Base-by-base conservation (phyloP, 2,329 filamentous ascomycete species). In the Pseudogymnoascus sp. region DNA sequence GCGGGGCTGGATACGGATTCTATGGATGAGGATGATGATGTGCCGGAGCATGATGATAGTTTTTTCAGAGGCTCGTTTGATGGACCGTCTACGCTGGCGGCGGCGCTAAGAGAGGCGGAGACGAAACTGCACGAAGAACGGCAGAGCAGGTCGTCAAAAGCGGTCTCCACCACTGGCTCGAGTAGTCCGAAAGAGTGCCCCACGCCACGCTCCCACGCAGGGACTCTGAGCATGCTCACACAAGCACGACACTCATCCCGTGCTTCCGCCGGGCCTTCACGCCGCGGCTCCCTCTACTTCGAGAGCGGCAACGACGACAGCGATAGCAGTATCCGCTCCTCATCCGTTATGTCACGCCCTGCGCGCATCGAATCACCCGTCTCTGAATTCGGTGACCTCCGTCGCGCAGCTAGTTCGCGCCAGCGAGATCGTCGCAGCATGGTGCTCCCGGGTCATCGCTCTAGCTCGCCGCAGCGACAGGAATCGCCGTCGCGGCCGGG, bases 101-200 rank as follows among this genome's bases (percentile, higher is more conserved):
- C 81, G 34, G 85, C 85, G 13, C 72, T 88, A 8, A 76, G 71
- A 65, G 72, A 71, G 62, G 71, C 68, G 19, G 72, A 73, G 61
- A 37, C 70, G 63, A 67, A 62, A 39, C 68, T 60, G 23, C 63
- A 65, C 11, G 73, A 74, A 14, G 76, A 79, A 61, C 76, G 73
- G 57, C 75, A 75, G 48, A 71, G 78, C 57, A 67, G 76, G 19
- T 87, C 88, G 62, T 86, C 89, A 65, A 60, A 67, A 39, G 78
- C 88, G 67, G 79, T 90, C 23, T 85, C 86, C 28, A 96, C 92
- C 1, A 93, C 90, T 1, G 84, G 90, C 67, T 96, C 95, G 3
- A 95, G 86, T 73, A 99, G 95, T 73, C 95, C 95, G 0, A 87
- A 87, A 74, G 93, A 96, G 75, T 95, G 92, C 66, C 90, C 90